Base-by-base conservation (phyloP, 2,329 filamentous ascomycete species). In the Simplicillium aogashimaense region DNA sequence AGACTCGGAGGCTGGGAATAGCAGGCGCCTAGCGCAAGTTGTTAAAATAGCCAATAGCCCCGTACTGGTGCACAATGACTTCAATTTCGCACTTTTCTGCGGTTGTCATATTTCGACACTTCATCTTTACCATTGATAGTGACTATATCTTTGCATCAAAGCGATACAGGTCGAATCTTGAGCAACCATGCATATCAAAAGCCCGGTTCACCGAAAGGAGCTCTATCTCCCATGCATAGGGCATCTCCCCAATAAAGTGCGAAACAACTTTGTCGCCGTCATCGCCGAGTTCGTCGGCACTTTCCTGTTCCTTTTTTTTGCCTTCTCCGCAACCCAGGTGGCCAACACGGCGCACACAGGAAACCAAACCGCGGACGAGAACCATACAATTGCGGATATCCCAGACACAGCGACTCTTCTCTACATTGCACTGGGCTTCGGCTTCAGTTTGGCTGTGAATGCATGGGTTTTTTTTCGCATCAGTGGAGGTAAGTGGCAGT, bases 401-500 rank as follows among this genome's bases (percentile, higher is more conserved):
- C 67, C 68, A 47, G 61, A 65, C n/a, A 56, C 65, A 12, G 51
- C 55, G 4, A 64, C 65, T 4, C 54, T 67, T 12, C 48, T 67
- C 16, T 67, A 65, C 42, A 63, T 67, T 31, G 60, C 61, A 4
- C 46, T 66, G 34, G 55, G 52, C 39, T 67, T 67, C 38, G 65
- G 63, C 11, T 62, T 67, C 45, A 62, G 60, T 15, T 57, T 70
- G 38, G 61, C 64, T 38, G 64, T 67, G 40, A 69, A 67, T 38
- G 66, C 64, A 11, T 70, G 66, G 66, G 52, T 67, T 29, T 70
- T 69, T 50, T 70, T 65, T 50, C 59, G 66, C 34, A 63, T 70
- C 29, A 66, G 59, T 30, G 58, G 58, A 35, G 58, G 42, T 44
- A 39, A 29, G 38, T 32, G 14, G 14, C 13, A 0, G 15, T 7